Conservation (phyloP, 352 stramenopile species). For the Chrysophaeum taylorii region DNA sequence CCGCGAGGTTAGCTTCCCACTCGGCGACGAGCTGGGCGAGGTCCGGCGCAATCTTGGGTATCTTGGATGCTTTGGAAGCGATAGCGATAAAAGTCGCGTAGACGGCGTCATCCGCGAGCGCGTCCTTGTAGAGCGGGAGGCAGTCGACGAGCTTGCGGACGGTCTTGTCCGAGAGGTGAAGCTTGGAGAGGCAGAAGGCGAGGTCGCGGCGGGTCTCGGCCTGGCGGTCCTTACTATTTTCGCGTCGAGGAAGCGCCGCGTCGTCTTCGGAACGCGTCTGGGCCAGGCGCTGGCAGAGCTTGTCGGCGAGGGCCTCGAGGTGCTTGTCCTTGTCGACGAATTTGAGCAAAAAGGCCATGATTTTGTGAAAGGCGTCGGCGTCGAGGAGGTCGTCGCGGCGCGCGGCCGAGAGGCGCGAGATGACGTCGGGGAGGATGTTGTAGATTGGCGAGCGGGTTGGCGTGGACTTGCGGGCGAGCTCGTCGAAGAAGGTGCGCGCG, state of each 20-base stretch:
- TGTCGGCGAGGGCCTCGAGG: constrained; percentile 69
- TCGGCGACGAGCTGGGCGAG: constrained; percentile 45
- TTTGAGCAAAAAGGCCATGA: constrained; percentile 87
- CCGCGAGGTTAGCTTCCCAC: constrained; percentile 44
- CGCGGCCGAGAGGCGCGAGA: constrained; percentile 60
- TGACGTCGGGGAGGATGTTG: constrained; percentile 95
- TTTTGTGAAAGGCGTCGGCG: constrained; percentile 74
- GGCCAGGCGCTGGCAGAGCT: constrained; percentile 83
- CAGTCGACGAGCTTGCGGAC: constrained; percentile 79
- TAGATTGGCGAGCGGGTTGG: constrained; percentile 93
- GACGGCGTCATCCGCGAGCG: constrained; percentile 73
- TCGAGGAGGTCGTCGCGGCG: constrained; percentile 58
- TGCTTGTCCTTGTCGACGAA: constrained; percentile 95
- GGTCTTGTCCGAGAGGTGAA: constrained; percentile 83
- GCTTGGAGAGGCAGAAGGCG: constrained; percentile 81
- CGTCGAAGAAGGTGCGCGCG: constrained; percentile 87
- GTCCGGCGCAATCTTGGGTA: constrained; percentile 38
- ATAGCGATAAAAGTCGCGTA: constrained; percentile 73
- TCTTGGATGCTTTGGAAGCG: constrained; percentile 57
- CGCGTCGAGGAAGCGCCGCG: too few relatives aligned
- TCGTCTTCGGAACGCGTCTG: constrained; percentile 46
- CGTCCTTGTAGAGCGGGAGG: constrained; percentile 72
- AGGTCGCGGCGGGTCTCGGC: constrained; percentile 60
- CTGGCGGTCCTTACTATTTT: constrained; percentile 30
- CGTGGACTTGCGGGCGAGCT: constrained; percentile 68